Conservation (phyloP, 2,329 filamentous ascomycete species). For the Curvularia hawaiiensis region DNA sequence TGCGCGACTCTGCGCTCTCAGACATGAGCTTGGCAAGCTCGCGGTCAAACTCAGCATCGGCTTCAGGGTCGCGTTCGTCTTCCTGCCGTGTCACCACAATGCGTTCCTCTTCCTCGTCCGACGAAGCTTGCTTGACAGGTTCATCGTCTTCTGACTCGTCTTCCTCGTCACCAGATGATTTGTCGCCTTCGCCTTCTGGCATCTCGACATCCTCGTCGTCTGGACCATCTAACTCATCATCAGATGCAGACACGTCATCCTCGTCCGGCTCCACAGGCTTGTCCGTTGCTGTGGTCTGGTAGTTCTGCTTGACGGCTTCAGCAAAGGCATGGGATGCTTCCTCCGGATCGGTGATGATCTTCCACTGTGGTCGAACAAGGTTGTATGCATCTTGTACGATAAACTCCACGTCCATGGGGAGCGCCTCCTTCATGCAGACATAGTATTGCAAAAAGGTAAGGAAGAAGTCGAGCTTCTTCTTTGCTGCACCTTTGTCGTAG, state of each 20-base stretch:
- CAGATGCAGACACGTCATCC: conserved; percentile 71
- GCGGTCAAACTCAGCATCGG: conserved; percentile 95
- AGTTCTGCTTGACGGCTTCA: conserved; percentile 87
- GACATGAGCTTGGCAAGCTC: conserved; percentile 99
- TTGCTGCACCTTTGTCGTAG: conserved; percentile 89
- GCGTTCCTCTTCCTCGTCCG: conserved; percentile 79
- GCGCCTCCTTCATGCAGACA: conserved; percentile 82
- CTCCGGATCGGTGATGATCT: conserved; percentile 76
- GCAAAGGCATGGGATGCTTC: conserved; percentile 85
- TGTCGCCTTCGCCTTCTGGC: conserved; percentile 61
- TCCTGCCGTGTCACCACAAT: conserved; percentile 92
- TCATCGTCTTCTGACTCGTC: conserved; percentile 58
- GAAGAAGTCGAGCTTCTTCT: conserved; percentile 98
- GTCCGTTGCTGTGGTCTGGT: conserved; percentile 76
- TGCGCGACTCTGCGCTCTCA: conserved; percentile 92
- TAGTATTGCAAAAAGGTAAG: conserved; percentile 98
- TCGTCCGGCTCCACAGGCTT: conserved; percentile 75
- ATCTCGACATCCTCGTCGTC: conserved; percentile 51
- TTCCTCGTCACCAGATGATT: conserved; percentile 57
- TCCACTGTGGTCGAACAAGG: conserved; percentile 89
- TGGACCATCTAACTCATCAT: conserved; percentile 68
- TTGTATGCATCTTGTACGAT: conserved; percentile 91
- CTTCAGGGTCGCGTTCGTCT: conserved; percentile 88
- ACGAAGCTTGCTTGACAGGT: conserved; percentile 57
- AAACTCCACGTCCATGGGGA: conserved; percentile 98